These are phyloP conservation scores for Candida tropicalis DNA, from an alignment of 1,139 yeast species.

Conservation along the genomic window DNA sequence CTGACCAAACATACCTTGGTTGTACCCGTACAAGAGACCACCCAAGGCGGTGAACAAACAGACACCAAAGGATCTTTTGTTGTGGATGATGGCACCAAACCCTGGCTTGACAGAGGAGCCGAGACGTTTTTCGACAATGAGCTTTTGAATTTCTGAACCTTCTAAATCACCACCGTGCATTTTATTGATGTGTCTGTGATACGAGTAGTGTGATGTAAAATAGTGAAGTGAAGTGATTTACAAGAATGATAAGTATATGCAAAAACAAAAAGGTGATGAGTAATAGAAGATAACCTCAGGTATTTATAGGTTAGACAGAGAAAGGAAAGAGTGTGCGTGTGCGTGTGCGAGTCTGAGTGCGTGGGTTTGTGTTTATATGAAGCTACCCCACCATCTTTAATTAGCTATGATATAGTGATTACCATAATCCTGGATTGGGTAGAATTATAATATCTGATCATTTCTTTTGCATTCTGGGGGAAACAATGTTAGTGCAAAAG, in stretches of 20 bases:
- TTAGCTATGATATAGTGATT: no score
- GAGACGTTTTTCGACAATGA: conserved; percentile 15
- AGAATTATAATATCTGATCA: no score
- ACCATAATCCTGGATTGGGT: no score
- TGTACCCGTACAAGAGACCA: conserved; percentile 60
- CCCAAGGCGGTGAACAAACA: conserved; percentile 25
- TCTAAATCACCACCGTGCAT: conserved; percentile 14
- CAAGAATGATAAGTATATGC: no score
- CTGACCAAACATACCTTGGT: conserved; percentile 77
- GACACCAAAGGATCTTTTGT: conserved; percentile 16
- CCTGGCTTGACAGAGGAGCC: conserved; percentile 12
- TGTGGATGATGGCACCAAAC: conserved; percentile 11
- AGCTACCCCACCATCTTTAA: no score
- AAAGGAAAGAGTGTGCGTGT: no score
- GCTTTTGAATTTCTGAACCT: conserved; percentile 13
- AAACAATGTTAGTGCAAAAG: neutral
- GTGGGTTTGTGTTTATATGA: no score
- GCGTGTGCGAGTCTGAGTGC: no score
- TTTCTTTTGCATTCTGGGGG: neutral
- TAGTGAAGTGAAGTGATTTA: neutral
- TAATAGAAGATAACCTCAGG: no score
- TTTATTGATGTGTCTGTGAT: neutral
- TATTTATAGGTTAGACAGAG: no score
- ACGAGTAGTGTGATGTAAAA: neutral
- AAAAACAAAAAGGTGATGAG: no score